These are phyloP conservation scores for Trametes sanguinea DNA, from an alignment of 768 basidiomycete genomes.

Conservation along the genomic window DNA sequence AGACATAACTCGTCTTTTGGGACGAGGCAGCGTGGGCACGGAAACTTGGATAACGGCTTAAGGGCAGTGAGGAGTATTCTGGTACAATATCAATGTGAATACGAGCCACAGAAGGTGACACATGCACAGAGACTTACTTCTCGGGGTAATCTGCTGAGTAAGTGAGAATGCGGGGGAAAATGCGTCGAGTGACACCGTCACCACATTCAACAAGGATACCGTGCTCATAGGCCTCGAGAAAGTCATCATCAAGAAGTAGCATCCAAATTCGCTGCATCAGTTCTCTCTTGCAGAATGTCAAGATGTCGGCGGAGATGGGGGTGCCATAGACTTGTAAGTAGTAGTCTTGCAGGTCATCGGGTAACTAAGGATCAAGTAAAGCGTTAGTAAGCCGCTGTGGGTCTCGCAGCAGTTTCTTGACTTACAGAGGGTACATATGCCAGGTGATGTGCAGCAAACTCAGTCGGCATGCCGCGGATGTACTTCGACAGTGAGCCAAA, in stretches of 20 bases:
- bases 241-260: slow-evolving; percentile 27
- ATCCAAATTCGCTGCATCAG: slow-evolving; percentile 37
- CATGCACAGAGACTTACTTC: slow-evolving; percentile 31
- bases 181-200: slow-evolving; percentile 30
- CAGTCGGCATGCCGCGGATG: slow-evolving; percentile 32
- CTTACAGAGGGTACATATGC: slow-evolving; percentile 47
- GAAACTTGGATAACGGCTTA: slow-evolving; percentile 38
- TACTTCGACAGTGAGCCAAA: slow-evolving; percentile 47
- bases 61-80: slow-evolving; percentile 42
- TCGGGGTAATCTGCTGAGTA: slow-evolving; percentile 41
- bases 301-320: slow-evolving; percentile 18
- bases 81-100: background rate
- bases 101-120: too few relatives aligned
- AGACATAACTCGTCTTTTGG: slow-evolving; percentile 29
- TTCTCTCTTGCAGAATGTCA: slow-evolving; percentile 36
- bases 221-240: slow-evolving; percentile 31
- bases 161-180: slow-evolving; percentile 34
- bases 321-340: slow-evolving; percentile 21
- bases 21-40: slow-evolving; percentile 43
- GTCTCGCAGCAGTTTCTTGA: background rate
- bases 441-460: slow-evolving; percentile 40
- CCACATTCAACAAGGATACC: slow-evolving; percentile 31
- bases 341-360: slow-evolving; percentile 36
- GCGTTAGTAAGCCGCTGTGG: background rate
- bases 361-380: slow-evolving; percentile 30